Evolutionary conservation across 129 eudicot genomes (phyloP), one percentile per base, ranked within the genome.

Genomic region (Centrapalus pauciflorus): DNA sequence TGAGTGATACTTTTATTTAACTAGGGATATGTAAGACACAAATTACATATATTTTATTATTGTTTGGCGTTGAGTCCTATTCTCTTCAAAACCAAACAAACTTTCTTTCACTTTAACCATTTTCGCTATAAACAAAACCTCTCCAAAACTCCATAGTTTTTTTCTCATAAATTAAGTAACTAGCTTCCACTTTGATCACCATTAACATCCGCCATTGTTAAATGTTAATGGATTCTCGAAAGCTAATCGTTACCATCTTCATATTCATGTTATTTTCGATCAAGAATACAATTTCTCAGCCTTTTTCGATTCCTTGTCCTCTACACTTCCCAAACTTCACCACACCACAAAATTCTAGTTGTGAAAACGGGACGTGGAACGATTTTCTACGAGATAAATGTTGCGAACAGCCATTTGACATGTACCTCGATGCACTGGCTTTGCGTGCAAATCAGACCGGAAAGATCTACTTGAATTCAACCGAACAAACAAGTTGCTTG

Each of bases 351-450:
- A 60, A 61, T 3, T 46, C 57, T 0, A 79, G 73, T 21, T 54
- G 71, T 26, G 72, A 66, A 43, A 72, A 66, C 46, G 79, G 85
- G 9, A 55, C 74, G 7, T 80, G 85, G 85, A 48, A 70, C 27
- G 75, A 61, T 38, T 80, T 80, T 66, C 50, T 80, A n/a, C 26
- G 7, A 5, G 70, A 76, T n/a, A 66, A 41, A 27, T 80, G 76
- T 16, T 80, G 85, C 24, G 69, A 69, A 29, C 46, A 60, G 7
- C 67, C 81, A 19, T 80, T 80, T 71, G 43, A 66, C 9, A 37
- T 46, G 5, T 80, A 80, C 67, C 76, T 84, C 23, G 72, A 74
- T 28, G 85, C 81, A 12, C 69, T 84, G 50, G 85, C 85, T 23
- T 24, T 29, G 11, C 73, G 67, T 12, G 77, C 83, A 3, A 84